phyloP scores from a whole-genome alignment of 2,329 filamentous ascomycete species.

The Reticulascus tulasneorum region DNA sequence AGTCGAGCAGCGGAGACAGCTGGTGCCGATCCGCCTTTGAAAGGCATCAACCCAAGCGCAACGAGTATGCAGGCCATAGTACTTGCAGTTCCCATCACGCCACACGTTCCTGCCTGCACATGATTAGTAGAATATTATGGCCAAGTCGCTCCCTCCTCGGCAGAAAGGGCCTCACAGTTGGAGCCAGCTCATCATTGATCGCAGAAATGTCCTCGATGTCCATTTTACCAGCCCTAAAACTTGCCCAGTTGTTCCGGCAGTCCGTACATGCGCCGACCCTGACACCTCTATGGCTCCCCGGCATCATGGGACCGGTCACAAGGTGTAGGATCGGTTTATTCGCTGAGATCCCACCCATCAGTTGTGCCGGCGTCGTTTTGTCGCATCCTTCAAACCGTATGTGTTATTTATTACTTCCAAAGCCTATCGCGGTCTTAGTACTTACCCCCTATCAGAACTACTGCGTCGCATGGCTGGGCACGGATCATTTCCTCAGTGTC shows the following conservation, averaged over 20 bases:
- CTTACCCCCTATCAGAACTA: conserved; percentile 62
- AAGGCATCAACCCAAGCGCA: conserved; percentile 75
- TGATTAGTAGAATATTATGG: background rate
- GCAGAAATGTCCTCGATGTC: conserved; percentile 69
- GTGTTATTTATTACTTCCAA: background rate
- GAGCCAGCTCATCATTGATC: conserved; percentile 69
- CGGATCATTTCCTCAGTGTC: conserved; percentile 76
- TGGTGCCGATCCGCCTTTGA: conserved; percentile 73
- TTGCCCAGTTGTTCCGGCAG: conserved; percentile 70
- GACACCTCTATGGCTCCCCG: conserved; percentile 60
- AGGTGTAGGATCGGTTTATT: conserved; percentile 68
- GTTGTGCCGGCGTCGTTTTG: conserved; percentile 68
- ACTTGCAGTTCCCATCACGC: conserved; percentile 89
- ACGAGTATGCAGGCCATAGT: conserved; percentile 85
- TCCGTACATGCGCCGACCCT: conserved; percentile 72
- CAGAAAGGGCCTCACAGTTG: conserved; percentile 47
- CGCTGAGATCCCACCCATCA: conserved; percentile 73
- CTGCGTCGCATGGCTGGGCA: conserved; percentile 67
- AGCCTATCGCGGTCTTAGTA: background rate
- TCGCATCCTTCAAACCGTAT: conserved; percentile 53
- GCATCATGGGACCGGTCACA: conserved; percentile 73
- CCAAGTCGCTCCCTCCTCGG: background rate
- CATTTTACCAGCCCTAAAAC: conserved; percentile 59
- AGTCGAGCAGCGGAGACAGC: conserved; percentile 75
- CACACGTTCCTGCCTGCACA: conserved; percentile 67